phyloP scores from a whole-genome alignment of 352 stramenopile species.

The Globisporangium cederbergense region DNA sequence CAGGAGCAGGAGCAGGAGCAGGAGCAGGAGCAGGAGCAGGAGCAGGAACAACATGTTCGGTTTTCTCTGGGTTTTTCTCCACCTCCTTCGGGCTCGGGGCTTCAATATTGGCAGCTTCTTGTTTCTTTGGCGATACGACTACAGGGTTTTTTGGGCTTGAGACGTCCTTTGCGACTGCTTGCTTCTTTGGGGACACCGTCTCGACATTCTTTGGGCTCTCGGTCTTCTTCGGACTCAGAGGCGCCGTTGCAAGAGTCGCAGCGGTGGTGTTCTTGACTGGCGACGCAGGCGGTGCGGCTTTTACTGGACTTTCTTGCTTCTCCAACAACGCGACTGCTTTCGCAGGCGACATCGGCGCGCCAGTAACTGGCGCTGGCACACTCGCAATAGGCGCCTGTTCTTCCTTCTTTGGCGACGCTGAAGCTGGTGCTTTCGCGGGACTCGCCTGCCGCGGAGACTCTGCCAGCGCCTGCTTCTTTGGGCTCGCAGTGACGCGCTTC shows the following conservation, averaged over 20 bases:
- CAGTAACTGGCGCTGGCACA: not conserved
- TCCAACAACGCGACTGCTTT: conserved; percentile 23
- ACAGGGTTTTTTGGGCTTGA: conserved; percentile 11
- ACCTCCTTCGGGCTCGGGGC: conserved; percentile 12
- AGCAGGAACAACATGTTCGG: not conserved
- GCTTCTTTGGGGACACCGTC: conserved; percentile 5
- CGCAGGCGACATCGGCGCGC: conserved; percentile 6
- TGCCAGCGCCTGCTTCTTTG: conserved; percentile 7
- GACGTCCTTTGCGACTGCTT: conserved; percentile 18
- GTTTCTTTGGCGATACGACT: conserved; percentile 5
- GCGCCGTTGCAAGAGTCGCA: not conserved
- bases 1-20: not conserved
- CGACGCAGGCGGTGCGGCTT: conserved; percentile 1
- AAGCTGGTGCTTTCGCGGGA: conserved; percentile 1
- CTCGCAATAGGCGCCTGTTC: not conserved
- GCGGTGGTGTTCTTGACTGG: not conserved
- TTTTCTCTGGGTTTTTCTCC: conserved; percentile 11
- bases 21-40: not conserved
- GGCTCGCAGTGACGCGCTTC: not conserved
- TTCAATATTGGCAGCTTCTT: conserved; percentile 15
- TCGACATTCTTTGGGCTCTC: conserved; percentile 15
- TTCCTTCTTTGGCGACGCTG: conserved; percentile 17
- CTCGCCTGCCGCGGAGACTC: conserved; percentile 3
- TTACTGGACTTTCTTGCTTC: conserved; percentile 19
- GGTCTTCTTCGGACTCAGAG: conserved; percentile 9